Evolutionary conservation across 2,329 filamentous ascomycete species (phyloP).

Genomic region (Verticillium klebahnii): DNA sequence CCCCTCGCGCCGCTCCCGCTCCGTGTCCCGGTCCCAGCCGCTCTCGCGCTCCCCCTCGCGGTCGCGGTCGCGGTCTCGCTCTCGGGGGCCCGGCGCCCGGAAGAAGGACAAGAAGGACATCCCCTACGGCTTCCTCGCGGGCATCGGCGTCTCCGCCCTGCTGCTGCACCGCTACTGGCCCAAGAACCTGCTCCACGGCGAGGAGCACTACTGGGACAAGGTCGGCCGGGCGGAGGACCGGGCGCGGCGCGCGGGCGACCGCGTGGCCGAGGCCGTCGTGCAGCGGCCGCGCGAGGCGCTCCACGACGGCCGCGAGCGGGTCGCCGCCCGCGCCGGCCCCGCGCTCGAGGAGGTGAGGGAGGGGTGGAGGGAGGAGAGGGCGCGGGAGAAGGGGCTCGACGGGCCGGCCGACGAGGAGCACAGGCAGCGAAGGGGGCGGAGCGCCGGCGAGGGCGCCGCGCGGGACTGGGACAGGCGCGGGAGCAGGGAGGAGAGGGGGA

Average conservation of each 20-base stretch:
- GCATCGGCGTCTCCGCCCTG: slow-evolving; percentile 28
- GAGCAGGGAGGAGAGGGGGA: neutral
- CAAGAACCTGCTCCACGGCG: slow-evolving; percentile 22
- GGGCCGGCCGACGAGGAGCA: neutral
- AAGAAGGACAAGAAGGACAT: slow-evolving; percentile 15
- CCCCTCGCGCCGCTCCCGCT: neutral
- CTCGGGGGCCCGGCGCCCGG: neutral
- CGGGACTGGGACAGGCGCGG: neutral
- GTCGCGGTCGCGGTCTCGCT: neutral
- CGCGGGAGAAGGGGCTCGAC: neutral
- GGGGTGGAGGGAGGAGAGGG: slow-evolving; percentile 9
- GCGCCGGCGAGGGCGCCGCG: neutral
- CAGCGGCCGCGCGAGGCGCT: slow-evolving; percentile 7
- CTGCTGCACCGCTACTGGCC: slow-evolving; percentile 30
- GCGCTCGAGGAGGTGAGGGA: slow-evolving; percentile 11
- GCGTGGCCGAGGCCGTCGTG: neutral
- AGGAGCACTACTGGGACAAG: slow-evolving; percentile 23
- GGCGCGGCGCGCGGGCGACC: slow-evolving; percentile 4
- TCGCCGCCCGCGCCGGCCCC: slow-evolving; percentile 6
- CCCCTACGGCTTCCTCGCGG: slow-evolving; percentile 25
- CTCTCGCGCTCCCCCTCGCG: neutral
- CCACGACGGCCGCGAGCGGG: neutral
- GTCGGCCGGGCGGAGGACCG: slow-evolving; percentile 1
- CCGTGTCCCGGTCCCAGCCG: neutral
- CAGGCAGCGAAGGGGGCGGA: neutral